Evolutionary conservation across 768 basidiomycete genomes (phyloP).

Genomic region (Rhodotorula babjevae): DNA sequence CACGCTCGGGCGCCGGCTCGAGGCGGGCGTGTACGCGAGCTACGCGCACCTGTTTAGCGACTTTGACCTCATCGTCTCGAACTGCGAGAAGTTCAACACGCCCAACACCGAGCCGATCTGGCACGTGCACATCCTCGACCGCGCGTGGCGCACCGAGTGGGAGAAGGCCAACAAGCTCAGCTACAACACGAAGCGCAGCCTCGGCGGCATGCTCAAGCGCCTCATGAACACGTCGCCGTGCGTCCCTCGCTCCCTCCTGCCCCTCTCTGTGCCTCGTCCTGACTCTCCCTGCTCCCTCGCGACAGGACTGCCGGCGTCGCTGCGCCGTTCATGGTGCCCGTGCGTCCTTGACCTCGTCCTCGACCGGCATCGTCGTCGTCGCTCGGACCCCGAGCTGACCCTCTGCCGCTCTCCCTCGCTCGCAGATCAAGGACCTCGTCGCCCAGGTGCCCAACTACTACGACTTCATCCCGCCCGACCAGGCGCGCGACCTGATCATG

Average conservation of each 20-base stretch:
- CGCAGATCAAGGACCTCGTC: slow-evolving; percentile 67
- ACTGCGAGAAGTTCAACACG: slow-evolving; percentile 90
- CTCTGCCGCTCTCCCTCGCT: not conserved
- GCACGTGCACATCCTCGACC: slow-evolving; percentile 70
- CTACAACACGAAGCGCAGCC: slow-evolving; percentile 70
- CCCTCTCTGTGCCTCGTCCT: not conserved
- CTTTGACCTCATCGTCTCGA: slow-evolving; percentile 73
- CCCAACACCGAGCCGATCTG: slow-evolving; percentile 66
- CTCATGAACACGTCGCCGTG: slow-evolving; percentile 60
- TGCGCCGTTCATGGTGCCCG: slow-evolving; percentile 49
- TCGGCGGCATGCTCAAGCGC: slow-evolving; percentile 65
- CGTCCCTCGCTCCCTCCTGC: not conserved
- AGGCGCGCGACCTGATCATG: slow-evolving; percentile 77
- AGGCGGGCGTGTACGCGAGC: slow-evolving; percentile 59
- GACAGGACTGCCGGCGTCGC: not conserved
- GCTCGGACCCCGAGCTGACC: no score
- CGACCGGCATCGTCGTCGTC: no score
- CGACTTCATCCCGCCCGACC: slow-evolving; percentile 73
- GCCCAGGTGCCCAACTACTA: slow-evolving; percentile 76
- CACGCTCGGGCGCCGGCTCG: slow-evolving; percentile 68
- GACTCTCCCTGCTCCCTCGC: not conserved
- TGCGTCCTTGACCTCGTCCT: not conserved
- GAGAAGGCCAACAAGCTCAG: slow-evolving; percentile 66
- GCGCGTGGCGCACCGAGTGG: slow-evolving; percentile 80
- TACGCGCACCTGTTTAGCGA: slow-evolving; percentile 81